These are phyloP conservation scores for Aureobasidium sp. DNA, from an alignment of 2,329 filamentous ascomycete species.

Conservation along the genomic window DNA sequence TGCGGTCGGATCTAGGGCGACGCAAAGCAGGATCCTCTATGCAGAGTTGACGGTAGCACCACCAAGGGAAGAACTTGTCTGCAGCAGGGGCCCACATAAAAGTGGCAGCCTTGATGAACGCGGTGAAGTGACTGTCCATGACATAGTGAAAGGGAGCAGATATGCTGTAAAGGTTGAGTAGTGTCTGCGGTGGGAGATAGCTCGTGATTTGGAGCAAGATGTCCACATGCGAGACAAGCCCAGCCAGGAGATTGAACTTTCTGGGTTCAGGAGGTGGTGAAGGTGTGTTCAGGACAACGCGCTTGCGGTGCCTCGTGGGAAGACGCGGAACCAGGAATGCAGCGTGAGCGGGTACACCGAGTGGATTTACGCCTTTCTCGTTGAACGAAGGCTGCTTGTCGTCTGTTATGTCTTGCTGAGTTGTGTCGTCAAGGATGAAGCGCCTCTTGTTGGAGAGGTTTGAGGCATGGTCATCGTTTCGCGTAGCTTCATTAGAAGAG, in stretches of 20 bases:
- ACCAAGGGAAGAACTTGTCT: slow-evolving; percentile 50
- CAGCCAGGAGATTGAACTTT: slow-evolving; percentile 27
- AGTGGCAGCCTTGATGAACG: slow-evolving; percentile 50
- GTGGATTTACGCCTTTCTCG: neutral
- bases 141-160: slow-evolving; percentile 54
- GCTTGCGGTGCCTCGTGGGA: neutral
- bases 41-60: slow-evolving; percentile 48
- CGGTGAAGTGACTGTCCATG: slow-evolving; percentile 50
- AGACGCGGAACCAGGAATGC: neutral
- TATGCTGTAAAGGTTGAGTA: slow-evolving; percentile 57
- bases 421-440: neutral
- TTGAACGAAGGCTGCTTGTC: neutral
- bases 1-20: neutral
- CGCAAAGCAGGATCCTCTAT: slow-evolving; percentile 47
- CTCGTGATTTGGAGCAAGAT: slow-evolving; percentile 48
- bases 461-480: neutral
- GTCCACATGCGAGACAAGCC: slow-evolving; percentile 33
- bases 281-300: neutral
- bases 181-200: slow-evolving; percentile 45
- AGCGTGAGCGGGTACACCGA: neutral
- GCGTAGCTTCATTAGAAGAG: neutral
- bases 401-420: neutral
- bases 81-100: slow-evolving; percentile 46
- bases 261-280: neutral
- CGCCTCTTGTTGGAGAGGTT: neutral